Conservation (phyloP, 2,329 filamentous ascomycete genomes). For the Aaosphaeria arxii region DNA sequence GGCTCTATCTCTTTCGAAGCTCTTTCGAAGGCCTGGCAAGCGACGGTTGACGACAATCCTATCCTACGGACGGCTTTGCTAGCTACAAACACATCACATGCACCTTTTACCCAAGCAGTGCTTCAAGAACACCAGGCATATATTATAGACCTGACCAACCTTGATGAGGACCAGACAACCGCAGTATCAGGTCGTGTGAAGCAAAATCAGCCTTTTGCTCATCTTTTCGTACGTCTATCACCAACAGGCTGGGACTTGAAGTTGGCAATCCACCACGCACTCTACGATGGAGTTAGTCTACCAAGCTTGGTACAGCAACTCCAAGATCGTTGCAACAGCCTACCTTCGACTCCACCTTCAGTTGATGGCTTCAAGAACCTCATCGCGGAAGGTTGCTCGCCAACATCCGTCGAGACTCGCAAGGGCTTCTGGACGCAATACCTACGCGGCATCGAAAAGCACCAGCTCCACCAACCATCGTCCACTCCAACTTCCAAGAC, state of each 20-base stretch:
- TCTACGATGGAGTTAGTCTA: conserved; percentile 85
- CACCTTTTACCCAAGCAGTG: conserved; percentile 64
- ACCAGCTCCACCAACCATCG: conserved; percentile 14
- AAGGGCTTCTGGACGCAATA: conserved; percentile 53
- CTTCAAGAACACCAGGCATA: conserved; percentile 40
- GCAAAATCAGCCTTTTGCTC: conserved; percentile 28
- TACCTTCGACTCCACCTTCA: conserved; percentile 6
- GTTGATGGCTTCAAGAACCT: conserved; percentile 41
- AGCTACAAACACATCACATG: conserved; percentile 43
- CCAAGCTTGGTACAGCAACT: conserved; percentile 59
- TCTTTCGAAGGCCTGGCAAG: conserved; percentile 61
- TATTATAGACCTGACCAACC: conserved; percentile 24
- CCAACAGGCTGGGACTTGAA: conserved; percentile 34
- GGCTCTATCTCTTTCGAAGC: conserved; percentile 35
- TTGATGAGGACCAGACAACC: conserved; percentile 7
- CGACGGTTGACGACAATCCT: conserved; percentile 53
- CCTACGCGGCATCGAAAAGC: conserved; percentile 23
- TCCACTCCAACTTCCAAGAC: conserved; percentile 25
- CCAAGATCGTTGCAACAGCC: conserved; percentile 40
- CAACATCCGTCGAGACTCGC: conserved; percentile 15
- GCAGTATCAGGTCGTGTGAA: background rate
- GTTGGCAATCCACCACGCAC: conserved; percentile 71
- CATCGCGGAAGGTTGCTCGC: conserved; percentile 23
- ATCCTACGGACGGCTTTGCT: conserved; percentile 70
- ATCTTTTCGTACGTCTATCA: conserved; percentile 34